Evolutionary conservation across 2,329 filamentous ascomycete genomes (phyloP), one percentile per base, ranked within the genome.

Genomic region (Sphaerulina populicola): DNA sequence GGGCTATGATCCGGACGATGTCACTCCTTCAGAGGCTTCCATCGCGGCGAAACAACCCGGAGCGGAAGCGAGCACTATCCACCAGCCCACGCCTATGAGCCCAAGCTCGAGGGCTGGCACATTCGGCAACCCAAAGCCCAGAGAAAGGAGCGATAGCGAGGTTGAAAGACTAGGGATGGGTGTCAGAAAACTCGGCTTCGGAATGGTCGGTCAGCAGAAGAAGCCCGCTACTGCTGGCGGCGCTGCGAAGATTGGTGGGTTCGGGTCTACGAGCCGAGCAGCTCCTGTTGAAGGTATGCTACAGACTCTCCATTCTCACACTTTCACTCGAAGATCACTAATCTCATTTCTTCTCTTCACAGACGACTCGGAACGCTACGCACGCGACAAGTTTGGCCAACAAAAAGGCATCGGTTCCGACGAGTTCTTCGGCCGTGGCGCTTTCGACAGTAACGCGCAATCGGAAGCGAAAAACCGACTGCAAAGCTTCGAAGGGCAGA

Each of bases 391-490:
- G 70, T 98, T 98, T 64, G 91, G 90, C 54, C 72, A 71, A 39
- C 93, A 98, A 69, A 97, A 97, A 76, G 87, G 87, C 61, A 98
- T 98, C 60, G 96, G 89, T 0, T 96, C 90, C 0, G 93, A 98
- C 68, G 93, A 98, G 68, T 98, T 94, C 77, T 98, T 98, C 67
- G 89, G 91, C 64, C 91, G 93, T 68, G 88, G 89, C 47, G 74
- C 79, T 49, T 97, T 83, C 70, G 90, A 98, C 67, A 82, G 90
- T 35, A 77, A 77, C 49, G 81, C 85, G 7, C 85, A 93, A 66
- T 77, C 82, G 46, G 91, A 96, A 73, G 91, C 93, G 62, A 94
- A 94, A 74, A 77, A 78, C 21, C 82, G 93, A 37, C 79, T 98
- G 48, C 84, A 88, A 73, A 87, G 89, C 42, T 98, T 98, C 66